Conservation (phyloP, 2,329 filamentous ascomycete species). For the Aspergillus quadricinctus region DNA sequence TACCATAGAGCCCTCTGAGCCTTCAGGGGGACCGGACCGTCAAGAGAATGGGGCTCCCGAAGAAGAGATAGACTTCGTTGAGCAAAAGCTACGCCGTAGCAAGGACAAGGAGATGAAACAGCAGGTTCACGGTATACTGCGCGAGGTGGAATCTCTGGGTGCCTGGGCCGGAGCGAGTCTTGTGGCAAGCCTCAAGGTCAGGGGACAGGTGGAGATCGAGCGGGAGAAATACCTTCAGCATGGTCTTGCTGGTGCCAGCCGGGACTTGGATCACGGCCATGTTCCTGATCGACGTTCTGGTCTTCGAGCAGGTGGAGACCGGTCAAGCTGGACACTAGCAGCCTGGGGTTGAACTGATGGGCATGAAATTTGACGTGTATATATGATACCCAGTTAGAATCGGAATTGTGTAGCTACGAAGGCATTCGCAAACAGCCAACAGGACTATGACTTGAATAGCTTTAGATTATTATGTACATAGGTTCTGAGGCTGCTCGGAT, state of each 20-base stretch:
- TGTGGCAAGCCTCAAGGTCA: constrained; percentile 54
- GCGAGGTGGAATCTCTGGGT: constrained; percentile 58
- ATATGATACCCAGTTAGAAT: neutral
- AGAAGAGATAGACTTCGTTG: constrained; percentile 46
- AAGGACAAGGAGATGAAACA: constrained; percentile 31
- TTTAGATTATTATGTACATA: neutral
- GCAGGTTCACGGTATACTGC: constrained; percentile 36
- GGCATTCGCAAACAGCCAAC: neutral
- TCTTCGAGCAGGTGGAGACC: constrained; percentile 37
- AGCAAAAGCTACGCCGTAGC: constrained; percentile 35
- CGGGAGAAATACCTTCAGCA: constrained; percentile 57
- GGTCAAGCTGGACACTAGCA: constrained; percentile 47
- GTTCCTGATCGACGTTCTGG: constrained; percentile 38
- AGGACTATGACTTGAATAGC: neutral
- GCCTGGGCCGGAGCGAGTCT: constrained; percentile 63
- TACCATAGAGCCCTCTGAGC: constrained; percentile 11
- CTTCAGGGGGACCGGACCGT: constrained; percentile 14
- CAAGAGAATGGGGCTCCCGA: constrained; percentile 18
- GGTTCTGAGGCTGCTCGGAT: neutral
- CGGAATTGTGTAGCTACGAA: neutral
- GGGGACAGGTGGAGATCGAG: constrained; percentile 60
- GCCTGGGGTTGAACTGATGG: constrained; percentile 39
- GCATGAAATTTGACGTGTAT: neutral
- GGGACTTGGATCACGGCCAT: constrained; percentile 36
- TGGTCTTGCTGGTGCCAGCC: constrained; percentile 44